phyloP scores from a whole-genome alignment of 495 filamentous ascomycete species.

The Penicillium canariense region DNA sequence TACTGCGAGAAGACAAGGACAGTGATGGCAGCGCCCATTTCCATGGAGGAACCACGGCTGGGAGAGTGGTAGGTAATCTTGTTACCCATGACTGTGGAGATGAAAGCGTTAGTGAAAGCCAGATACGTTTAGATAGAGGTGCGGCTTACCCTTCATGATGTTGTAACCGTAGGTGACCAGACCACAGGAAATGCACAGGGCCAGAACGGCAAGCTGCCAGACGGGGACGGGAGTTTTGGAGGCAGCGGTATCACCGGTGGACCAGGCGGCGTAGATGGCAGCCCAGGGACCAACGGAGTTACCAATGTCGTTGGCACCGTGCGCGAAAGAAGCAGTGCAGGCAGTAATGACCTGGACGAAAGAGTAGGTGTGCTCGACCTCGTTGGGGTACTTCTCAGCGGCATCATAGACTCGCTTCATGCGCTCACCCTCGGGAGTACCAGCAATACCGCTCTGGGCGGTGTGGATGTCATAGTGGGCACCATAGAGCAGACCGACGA shows the following conservation, averaged over 20 bases:
- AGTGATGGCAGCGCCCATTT: slow-evolving; percentile 64
- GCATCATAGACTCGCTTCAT: slow-evolving; percentile 59
- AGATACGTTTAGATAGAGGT: neutral
- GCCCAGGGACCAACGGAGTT: slow-evolving; percentile 75
- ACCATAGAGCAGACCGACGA: slow-evolving; percentile 59
- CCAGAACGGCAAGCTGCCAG: slow-evolving; percentile 59
- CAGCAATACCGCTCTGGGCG: slow-evolving; percentile 59
- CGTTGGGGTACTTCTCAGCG: slow-evolving; percentile 67
- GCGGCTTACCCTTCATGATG: slow-evolving; percentile 58
- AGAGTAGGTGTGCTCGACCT: slow-evolving; percentile 72
- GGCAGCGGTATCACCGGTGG: slow-evolving; percentile 44
- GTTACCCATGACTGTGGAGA: slow-evolving; percentile 58
- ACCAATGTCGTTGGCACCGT: slow-evolving; percentile 77
- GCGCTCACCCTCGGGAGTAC: slow-evolving; percentile 64
- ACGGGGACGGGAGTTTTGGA: slow-evolving; percentile 53
- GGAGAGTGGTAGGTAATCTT: slow-evolving; percentile 66
- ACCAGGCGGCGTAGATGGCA: slow-evolving; percentile 67
- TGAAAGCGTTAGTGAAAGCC: slow-evolving; percentile 20
- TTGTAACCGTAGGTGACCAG: slow-evolving; percentile 65
- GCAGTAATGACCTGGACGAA: slow-evolving; percentile 75
- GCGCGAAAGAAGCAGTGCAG: slow-evolving; percentile 71
- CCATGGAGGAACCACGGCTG: slow-evolving; percentile 60
- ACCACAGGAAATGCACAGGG: slow-evolving; percentile 53
- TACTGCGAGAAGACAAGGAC: slow-evolving; percentile 62
- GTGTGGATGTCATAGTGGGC: slow-evolving; percentile 72